Evolutionary conservation across 192 early-diverging fungal species (phyloP).

Genomic region (Coemansia sp.): DNA sequence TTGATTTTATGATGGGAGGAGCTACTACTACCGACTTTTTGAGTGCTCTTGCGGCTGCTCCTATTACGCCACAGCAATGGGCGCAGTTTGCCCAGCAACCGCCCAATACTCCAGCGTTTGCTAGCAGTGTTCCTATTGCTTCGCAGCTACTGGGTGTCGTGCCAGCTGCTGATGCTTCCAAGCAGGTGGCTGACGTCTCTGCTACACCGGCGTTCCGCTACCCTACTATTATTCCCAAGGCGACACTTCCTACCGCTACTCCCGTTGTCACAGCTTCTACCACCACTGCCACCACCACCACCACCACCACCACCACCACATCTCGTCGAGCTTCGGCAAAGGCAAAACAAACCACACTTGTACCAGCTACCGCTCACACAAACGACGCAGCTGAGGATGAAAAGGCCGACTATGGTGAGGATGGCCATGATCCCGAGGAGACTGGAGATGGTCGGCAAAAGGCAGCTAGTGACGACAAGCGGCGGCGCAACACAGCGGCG

Average conservation of each 20-base stretch:
- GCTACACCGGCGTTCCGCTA: slow-evolving; percentile 10
- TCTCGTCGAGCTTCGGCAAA: slow-evolving; percentile 7
- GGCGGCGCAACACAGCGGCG: slow-evolving; percentile 91
- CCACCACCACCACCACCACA: neutral
- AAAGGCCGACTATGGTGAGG: slow-evolving; percentile 3
- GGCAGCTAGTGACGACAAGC: slow-evolving; percentile 79
- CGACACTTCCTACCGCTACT: neutral
- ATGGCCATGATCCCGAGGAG: neutral
- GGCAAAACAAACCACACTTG: slow-evolving; percentile 1
- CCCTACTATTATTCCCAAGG: slow-evolving; percentile 32
- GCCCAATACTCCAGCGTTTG: slow-evolving; percentile 12
- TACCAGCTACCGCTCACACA: neutral
- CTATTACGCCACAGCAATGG: slow-evolving; percentile 14
- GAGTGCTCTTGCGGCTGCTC: slow-evolving; percentile 23
- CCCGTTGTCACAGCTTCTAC: neutral
- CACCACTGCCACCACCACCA: neutral
- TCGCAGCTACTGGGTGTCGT: neutral
- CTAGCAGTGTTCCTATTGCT: slow-evolving; percentile 27
- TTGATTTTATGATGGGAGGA: slow-evolving; percentile 39
- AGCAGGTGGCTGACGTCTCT: slow-evolving; percentile 22
- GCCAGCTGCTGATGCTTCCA: neutral
- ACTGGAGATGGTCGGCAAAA: slow-evolving; percentile 15
- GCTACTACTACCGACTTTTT: slow-evolving; percentile 26
- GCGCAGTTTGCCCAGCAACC: slow-evolving; percentile 17
- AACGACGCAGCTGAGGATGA: slow-evolving; percentile 2